phyloP scores from a whole-genome alignment of 345 rosid genomes.

The Excoecaria agallocha region DNA sequence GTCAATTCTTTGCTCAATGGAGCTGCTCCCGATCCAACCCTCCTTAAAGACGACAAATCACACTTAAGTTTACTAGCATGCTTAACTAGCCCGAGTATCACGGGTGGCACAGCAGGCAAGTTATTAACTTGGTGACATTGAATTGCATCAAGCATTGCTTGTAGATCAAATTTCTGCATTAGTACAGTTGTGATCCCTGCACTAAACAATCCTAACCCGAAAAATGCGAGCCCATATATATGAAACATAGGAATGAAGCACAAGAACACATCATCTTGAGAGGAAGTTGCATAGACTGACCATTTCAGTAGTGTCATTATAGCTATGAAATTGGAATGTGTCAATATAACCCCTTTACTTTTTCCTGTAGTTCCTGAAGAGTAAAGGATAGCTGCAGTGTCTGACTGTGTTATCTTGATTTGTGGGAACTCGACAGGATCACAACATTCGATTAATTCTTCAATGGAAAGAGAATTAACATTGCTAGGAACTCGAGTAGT shows the following conservation, averaged over 20 bases:
- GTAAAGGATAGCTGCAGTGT: constrained; percentile 57
- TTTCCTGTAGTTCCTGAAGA: constrained; percentile 69
- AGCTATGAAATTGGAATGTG: constrained; percentile 53
- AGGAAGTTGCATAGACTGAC: constrained; percentile 36
- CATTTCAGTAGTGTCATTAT: constrained; percentile 40
- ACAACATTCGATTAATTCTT: constrained; percentile 45
- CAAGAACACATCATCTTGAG: constrained; percentile 43
- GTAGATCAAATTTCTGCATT: constrained; percentile 47
- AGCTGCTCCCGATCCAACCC: constrained; percentile 58
- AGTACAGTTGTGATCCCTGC: constrained; percentile 43
- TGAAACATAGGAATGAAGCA: constrained; percentile 62
- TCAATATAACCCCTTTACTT: constrained; percentile 60
- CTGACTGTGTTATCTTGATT: constrained; percentile 32
- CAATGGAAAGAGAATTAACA: constrained; percentile 25
- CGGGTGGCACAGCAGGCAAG: constrained; percentile 61
- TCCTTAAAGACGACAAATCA: constrained; percentile 40
- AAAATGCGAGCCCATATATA: constrained; percentile 58
- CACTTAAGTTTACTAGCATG: constrained; percentile 18
- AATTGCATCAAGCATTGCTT: constrained; percentile 46
- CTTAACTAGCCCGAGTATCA: constrained; percentile 51
- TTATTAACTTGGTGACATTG: constrained; percentile 44
- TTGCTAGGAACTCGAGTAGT: constrained; percentile 24
- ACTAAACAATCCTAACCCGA: constrained; percentile 47
- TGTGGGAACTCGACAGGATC: constrained; percentile 31
- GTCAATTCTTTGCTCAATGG: constrained; percentile 54